Conservation (phyloP, 768 basidiomycete species). For the Lactarius hatsudake region DNA sequence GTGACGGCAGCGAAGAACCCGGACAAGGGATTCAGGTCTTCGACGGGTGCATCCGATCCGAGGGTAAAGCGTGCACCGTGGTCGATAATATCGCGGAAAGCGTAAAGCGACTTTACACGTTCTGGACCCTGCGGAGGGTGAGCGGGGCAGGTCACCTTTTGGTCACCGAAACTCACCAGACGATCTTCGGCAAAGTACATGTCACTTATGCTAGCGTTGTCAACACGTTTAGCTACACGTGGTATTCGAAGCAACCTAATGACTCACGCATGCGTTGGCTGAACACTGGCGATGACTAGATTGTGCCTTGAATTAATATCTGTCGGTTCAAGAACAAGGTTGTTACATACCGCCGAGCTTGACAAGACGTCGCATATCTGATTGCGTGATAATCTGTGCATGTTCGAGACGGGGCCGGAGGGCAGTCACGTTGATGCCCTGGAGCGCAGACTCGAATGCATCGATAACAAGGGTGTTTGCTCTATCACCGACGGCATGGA, state of each 20-base stretch:
- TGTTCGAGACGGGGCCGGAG: slow-evolving; percentile 84
- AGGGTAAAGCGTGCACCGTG: slow-evolving; percentile 67
- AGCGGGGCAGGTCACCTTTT: slow-evolving; percentile 7
- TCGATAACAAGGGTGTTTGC: slow-evolving; percentile 84
- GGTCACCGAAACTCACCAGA: slow-evolving; percentile 47
- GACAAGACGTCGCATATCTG: slow-evolving; percentile 74
- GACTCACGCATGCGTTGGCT: slow-evolving; percentile 84
- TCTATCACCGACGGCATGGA: slow-evolving; percentile 84
- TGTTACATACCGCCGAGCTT: slow-evolving; percentile 65
- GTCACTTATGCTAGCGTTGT: slow-evolving; percentile 58
- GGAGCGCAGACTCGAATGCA: slow-evolving; percentile 70
- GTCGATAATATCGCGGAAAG: slow-evolving; percentile 72
- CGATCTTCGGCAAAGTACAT: slow-evolving; percentile 90
- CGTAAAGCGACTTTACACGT: slow-evolving; percentile 81
- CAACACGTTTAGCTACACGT: slow-evolving; percentile 13
- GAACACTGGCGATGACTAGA: slow-evolving; percentile 84
- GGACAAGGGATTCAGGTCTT: slow-evolving; percentile 76
- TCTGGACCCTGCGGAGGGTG: slow-evolving; percentile 60
- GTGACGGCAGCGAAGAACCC: slow-evolving; percentile 89
- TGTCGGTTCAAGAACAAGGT: not conserved
- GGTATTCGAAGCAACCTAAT: not conserved
- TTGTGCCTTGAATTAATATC: not conserved
- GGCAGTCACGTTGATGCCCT: slow-evolving; percentile 58
- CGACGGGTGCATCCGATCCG: slow-evolving; percentile 91
- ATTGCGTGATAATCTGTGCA: slow-evolving; percentile 79